These are phyloP conservation scores for Syncephalastrum racemosum DNA, from an alignment of 371 early-diverging fungal genomes.

Conservation along the genomic window DNA sequence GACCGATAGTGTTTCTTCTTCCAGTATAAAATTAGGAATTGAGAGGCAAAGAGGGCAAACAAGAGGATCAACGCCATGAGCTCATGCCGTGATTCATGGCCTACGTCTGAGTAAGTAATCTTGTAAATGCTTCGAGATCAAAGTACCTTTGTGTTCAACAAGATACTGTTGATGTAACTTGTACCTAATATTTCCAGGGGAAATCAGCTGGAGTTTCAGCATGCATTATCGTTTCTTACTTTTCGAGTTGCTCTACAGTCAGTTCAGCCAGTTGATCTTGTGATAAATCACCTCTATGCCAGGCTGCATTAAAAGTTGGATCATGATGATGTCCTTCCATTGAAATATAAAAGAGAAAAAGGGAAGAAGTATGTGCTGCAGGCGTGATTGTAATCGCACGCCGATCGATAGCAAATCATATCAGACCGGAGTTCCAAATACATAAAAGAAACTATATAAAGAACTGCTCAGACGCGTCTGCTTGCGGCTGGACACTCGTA, in stretches of 20 bases:
- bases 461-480: too few relatives aligned
- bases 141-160: conserved; percentile 41
- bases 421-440: too few relatives aligned
- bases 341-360: neutral
- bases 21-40: conserved; percentile 77
- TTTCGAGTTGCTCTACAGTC: conserved; percentile 34
- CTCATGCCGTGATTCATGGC: conserved; percentile 72
- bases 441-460: too few relatives aligned
- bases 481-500: too few relatives aligned
- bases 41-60: conserved; percentile 67
- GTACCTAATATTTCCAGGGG: conserved; percentile 21
- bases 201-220: neutral
- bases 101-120: conserved; percentile 13
- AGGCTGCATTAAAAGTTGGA: conserved; percentile 30
- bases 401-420: too few relatives aligned
- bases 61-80: conserved; percentile 80
- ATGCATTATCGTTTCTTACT: conserved; percentile 18
- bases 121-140: neutral
- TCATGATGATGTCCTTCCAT: conserved; percentile 24
- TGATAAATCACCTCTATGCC: conserved; percentile 31
- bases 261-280: conserved; percentile 33
- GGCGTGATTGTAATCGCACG: too few relatives aligned
- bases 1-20: conserved; percentile 74
- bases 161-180: conserved; percentile 36
- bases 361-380: neutral